Conservation (phyloP, 2,329 filamentous ascomycete genomes). For the Zymoseptoria pseudotritici region DNA sequence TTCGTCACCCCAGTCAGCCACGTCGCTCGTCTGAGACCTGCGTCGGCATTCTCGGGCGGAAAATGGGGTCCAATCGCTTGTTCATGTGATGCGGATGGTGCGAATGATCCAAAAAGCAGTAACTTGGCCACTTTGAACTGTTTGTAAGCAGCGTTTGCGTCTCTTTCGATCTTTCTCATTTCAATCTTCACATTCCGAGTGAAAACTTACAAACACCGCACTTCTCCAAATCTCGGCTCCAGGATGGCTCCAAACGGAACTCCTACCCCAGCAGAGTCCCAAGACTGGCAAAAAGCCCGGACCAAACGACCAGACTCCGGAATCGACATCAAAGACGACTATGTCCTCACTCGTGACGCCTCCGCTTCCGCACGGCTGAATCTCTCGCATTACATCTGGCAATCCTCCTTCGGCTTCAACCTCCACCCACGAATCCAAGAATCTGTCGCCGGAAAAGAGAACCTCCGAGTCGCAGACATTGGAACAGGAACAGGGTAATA, state of each 20-base stretch:
- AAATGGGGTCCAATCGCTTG: background rate
- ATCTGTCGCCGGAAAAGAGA: slow-evolving; percentile 9
- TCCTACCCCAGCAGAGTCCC: background rate
- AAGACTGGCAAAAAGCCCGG: slow-evolving; percentile 1
- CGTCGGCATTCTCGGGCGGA: background rate
- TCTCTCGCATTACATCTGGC: slow-evolving; percentile 19
- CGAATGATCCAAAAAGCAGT: too few species aligned
- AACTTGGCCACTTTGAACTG: too few species aligned
- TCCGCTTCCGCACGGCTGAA: slow-evolving; percentile 15
- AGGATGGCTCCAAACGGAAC: background rate
- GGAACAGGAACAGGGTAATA: slow-evolving; percentile 16
- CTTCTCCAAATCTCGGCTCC: background rate
- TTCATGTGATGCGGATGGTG: background rate
- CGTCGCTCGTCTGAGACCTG: background rate
- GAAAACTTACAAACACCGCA: background rate
- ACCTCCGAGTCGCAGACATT: slow-evolving; percentile 13
- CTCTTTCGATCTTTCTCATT: too few species aligned
- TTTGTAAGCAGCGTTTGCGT: too few species aligned
- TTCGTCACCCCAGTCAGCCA: background rate
- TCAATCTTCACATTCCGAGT: too few species aligned
- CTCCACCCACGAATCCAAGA: slow-evolving; percentile 14
- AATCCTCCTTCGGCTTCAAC: slow-evolving; percentile 18
- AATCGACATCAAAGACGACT: slow-evolving; percentile 15
- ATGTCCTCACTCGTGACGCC: slow-evolving; percentile 17
- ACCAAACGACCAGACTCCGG: slow-evolving; percentile 12